A percentile compares a stretch with the other conserved stretches of the same genome.
Conservation (phyloP, 768 basidiomycete genomes). For the Phylloporus scabripes region DNA sequence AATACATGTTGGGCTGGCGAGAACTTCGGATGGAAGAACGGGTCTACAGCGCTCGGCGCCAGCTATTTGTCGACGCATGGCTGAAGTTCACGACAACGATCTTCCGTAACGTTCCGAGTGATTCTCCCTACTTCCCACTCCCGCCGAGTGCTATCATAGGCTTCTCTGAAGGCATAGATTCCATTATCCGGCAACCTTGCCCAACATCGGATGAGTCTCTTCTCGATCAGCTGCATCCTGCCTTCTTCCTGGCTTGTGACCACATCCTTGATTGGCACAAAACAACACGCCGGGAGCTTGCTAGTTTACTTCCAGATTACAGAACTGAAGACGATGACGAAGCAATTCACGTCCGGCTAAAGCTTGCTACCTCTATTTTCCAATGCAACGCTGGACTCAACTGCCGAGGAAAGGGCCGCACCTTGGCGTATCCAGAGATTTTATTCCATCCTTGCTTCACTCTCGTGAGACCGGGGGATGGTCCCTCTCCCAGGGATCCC, state of each 20-base stretch:
- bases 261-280: constrained; percentile 26
- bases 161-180: constrained; percentile 17
- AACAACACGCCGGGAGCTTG: constrained; percentile 22
- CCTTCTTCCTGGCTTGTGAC: constrained; percentile 14
- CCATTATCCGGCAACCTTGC: constrained; percentile 21
- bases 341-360: constrained; percentile 17
- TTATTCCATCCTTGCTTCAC: constrained; percentile 28
- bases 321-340: constrained; percentile 13
- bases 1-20: constrained; percentile 28
- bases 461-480: constrained; percentile 1
- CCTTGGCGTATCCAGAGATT: constrained; percentile 23
- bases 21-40: constrained; percentile 28
- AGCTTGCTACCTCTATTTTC: constrained; percentile 27
- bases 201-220: constrained; percentile 8
- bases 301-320: constrained; percentile 23
- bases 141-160: constrained; percentile 26
- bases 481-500: constrained; percentile 17
- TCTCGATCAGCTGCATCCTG: constrained; percentile 11
- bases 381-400: constrained; percentile 13
- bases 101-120: constrained; percentile 12
- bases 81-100: constrained; percentile 12
- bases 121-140: constrained; percentile 20
- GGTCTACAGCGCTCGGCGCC: constrained; percentile 24
- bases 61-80: constrained; percentile 25
- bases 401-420: constrained; percentile 12